Conservation (phyloP, 768 basidiomycete genomes). For the Galerina sulciceps region DNA sequence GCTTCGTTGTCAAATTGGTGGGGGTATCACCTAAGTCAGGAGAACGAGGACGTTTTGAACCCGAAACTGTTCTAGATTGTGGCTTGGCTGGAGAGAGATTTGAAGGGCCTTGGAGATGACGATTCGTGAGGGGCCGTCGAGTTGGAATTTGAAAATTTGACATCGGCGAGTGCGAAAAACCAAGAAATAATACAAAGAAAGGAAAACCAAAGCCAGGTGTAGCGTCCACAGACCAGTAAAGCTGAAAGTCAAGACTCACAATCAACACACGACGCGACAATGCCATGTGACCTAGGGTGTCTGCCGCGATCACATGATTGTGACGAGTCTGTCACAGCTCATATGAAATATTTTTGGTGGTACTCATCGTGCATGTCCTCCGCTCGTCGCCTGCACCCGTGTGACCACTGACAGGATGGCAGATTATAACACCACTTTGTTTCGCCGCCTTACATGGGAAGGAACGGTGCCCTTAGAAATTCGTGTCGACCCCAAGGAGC, state of each 20-base stretch:
- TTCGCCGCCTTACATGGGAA: slow-evolving; percentile 89
- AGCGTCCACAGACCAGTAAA: not conserved
- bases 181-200: slow-evolving; percentile 14
- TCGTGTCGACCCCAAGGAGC: slow-evolving; percentile 85
- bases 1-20: slow-evolving; percentile 17
- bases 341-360: not conserved
- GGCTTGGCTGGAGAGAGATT: slow-evolving; percentile 20
- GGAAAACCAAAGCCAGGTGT: not conserved
- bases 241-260: slow-evolving; percentile 5
- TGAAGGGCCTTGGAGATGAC: slow-evolving; percentile 18
- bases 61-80: slow-evolving; percentile 17
- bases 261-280: slow-evolving; percentile 23
- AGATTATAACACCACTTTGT: slow-evolving; percentile 73
- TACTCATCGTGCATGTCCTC: slow-evolving; percentile 50
- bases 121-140: slow-evolving; percentile 24
- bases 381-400: slow-evolving; percentile 30
- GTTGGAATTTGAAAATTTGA: slow-evolving; percentile 11
- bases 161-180: slow-evolving; percentile 19
- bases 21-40: slow-evolving; percentile 25
- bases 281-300: slow-evolving; percentile 21
- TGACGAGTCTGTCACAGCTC: slow-evolving; percentile 16
- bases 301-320: slow-evolving; percentile 30
- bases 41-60: slow-evolving; percentile 32
- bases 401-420: slow-evolving; percentile 41
- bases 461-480: slow-evolving; percentile 90